A percentile compares a stretch with the other conserved stretches of the same genome.
Evolutionary conservation across 1,139 yeast species (phyloP).

Genomic region (Meyerozyma sp.): DNA sequence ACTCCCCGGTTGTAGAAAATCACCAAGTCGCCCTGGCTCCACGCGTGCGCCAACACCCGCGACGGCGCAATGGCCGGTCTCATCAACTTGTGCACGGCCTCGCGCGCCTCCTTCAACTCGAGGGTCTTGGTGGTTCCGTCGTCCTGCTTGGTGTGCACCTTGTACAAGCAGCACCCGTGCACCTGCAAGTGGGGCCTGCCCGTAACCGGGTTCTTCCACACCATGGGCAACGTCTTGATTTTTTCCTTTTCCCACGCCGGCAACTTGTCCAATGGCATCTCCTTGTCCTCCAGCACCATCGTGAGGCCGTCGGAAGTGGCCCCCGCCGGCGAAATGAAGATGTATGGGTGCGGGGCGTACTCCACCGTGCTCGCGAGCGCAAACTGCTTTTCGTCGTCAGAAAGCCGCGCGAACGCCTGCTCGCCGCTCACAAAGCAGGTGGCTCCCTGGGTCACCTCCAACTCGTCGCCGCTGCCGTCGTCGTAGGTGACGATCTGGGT

Average conservation of each 20-base stretch:
- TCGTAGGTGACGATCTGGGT: constrained; percentile 50
- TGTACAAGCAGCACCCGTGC: constrained; percentile 80
- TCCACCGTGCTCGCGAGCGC: constrained; percentile 74
- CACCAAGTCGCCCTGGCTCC: constrained; percentile 80
- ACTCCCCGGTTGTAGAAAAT: constrained; percentile 84
- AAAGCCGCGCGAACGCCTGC: constrained; percentile 60
- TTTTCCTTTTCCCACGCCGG: constrained; percentile 80
- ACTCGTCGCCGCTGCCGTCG: constrained; percentile 59
- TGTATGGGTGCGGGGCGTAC: constrained; percentile 90
- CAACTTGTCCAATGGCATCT: constrained; percentile 55
- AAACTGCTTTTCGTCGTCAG: constrained; percentile 64
- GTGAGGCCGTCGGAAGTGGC: constrained; percentile 85
- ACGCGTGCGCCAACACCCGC: constrained; percentile 70
- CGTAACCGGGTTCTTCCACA: constrained; percentile 91
- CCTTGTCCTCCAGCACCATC: constrained; percentile 77
- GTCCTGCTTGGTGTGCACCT: constrained; percentile 49
- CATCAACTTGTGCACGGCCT: constrained; percentile 65
- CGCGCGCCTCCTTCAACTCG: constrained; percentile 66
- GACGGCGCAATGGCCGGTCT: constrained; percentile 79
- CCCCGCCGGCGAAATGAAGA: constrained; percentile 70
- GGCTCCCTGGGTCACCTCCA: constrained; percentile 74
- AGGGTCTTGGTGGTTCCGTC: constrained; percentile 48
- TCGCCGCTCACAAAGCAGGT: constrained; percentile 84
- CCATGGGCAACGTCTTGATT: constrained; percentile 72
- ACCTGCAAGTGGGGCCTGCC: constrained; percentile 77